A percentile compares a stretch with the other conserved stretches of the same genome.
Evolutionary conservation across 2,329 filamentous ascomycete genomes (phyloP).

Genomic region (Penicillium sp.): DNA sequence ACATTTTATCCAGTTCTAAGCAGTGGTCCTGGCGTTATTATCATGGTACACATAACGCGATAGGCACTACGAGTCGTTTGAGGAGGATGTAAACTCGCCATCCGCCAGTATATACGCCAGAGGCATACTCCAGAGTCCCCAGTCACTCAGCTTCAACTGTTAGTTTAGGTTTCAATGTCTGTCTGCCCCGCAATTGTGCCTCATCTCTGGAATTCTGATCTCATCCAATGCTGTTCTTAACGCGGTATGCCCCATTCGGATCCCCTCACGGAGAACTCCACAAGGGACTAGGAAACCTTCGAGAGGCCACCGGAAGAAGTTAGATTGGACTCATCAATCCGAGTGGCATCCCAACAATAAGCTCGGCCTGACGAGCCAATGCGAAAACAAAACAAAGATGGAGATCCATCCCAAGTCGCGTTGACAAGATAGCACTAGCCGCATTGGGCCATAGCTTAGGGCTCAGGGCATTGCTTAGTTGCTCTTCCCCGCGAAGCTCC

Average conservation of each 20-base stretch:
- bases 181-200: not conserved
- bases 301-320: not conserved
- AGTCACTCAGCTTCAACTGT: not conserved
- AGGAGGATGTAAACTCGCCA: not conserved
- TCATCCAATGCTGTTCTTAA: slow-evolving; percentile 6
- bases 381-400: slow-evolving; percentile 4
- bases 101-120: no score
- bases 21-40: not conserved
- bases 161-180: not conserved
- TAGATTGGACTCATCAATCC: slow-evolving; percentile 13
- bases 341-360: slow-evolving; percentile 11
- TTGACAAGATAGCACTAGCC: slow-evolving; percentile 9
- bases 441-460: slow-evolving; percentile 5
- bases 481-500: slow-evolving; percentile 22
- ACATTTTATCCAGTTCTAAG: not conserved
- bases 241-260: slow-evolving; percentile 14
- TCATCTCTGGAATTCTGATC: not conserved
- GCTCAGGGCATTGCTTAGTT: slow-evolving; percentile 17
- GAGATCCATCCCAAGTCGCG: not conserved
- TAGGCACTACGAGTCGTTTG: not conserved
- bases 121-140: not conserved
- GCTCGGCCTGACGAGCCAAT: slow-evolving; percentile 20
- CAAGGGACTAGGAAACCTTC: slow-evolving; percentile 1
- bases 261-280: slow-evolving; percentile 17
- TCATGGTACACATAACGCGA: not conserved